Conservation (phyloP, 1,139 yeast species). For the Yamadazyma conglobata region DNA sequence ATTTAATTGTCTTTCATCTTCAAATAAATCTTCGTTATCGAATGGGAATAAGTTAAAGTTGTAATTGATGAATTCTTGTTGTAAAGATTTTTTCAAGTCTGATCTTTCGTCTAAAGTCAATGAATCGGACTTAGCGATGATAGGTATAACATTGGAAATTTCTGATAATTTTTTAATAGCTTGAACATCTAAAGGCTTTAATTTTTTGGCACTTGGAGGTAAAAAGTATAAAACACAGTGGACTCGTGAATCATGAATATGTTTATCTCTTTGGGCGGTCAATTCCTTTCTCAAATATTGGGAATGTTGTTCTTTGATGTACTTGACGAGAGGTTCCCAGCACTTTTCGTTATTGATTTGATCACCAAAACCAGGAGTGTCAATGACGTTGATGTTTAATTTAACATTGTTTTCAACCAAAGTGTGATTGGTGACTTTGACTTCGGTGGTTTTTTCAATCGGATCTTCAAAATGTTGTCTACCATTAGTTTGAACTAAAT, state of each 20-base stretch:
- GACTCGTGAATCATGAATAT: constrained; percentile 85
- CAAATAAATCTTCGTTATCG: constrained; percentile 69
- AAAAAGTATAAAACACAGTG: constrained; percentile 91
- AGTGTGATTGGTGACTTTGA: constrained; percentile 65
- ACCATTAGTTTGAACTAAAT: constrained; percentile 70
- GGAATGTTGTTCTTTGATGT: constrained; percentile 95
- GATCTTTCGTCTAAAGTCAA: constrained; percentile 83
- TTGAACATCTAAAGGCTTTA: constrained; percentile 76
- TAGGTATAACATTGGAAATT: constrained; percentile 91
- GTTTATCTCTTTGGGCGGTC: constrained; percentile 89
- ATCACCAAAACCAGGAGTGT: constrained; percentile 98
- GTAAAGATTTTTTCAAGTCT: constrained; percentile 69
- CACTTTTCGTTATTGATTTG: constrained; percentile 93
- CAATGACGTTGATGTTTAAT: constrained; percentile 81
- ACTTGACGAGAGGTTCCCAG: constrained; percentile 96
- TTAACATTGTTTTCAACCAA: constrained; percentile 84
- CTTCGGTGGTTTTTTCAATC: constrained; percentile 83
- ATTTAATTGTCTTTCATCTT: constrained; percentile 77
- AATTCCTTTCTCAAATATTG: constrained; percentile 90
- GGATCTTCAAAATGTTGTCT: constrained; percentile 66
- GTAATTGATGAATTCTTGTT: constrained; percentile 72
- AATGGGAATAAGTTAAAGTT: constrained; percentile 83
- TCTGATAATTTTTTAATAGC: constrained; percentile 84
- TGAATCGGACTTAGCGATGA: constrained; percentile 90
- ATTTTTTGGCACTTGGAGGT: constrained; percentile 81